Evolutionary conservation across 2,329 filamentous ascomycete genomes (phyloP).

Genomic region (Clonostachys byssicola): DNA sequence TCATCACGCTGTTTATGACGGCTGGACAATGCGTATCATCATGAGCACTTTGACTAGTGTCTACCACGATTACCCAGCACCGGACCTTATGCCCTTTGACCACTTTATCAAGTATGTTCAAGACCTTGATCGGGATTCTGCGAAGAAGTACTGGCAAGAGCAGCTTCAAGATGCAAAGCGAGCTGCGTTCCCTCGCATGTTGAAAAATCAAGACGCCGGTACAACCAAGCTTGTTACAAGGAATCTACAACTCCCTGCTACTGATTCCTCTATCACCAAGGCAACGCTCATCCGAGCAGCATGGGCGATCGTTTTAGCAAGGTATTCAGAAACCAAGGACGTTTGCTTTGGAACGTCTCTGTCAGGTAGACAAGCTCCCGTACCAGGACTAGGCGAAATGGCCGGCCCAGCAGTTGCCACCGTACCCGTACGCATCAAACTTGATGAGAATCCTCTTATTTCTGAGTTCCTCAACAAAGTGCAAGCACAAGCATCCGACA

Average conservation of each 20-base stretch:
- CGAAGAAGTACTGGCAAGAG: not conserved
- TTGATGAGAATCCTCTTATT: not conserved
- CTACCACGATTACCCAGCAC: slow-evolving; percentile 2
- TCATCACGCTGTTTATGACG: slow-evolving; percentile 7
- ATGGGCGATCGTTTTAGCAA: slow-evolving; percentile 15
- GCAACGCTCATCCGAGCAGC: slow-evolving; percentile 15
- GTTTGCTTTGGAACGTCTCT: slow-evolving; percentile 11
- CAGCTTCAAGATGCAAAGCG: slow-evolving; percentile 1
- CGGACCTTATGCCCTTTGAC: slow-evolving; percentile 2
- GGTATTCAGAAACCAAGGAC: slow-evolving; percentile 9
- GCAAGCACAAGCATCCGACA: slow-evolving; percentile 4
- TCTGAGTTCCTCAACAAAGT: slow-evolving; percentile 2
- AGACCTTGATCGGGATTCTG: not conserved
- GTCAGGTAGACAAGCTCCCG: slow-evolving; percentile 10
- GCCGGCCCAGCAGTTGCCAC: slow-evolving; percentile 12
- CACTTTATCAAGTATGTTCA: slow-evolving; percentile 5
- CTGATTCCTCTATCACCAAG: slow-evolving; percentile 3
- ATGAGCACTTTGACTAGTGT: not conserved
- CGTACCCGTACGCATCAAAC: slow-evolving; percentile 4
- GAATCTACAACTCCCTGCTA: not conserved
- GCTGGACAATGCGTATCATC: not conserved
- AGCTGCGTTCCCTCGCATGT: not conserved
- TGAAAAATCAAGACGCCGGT: not conserved
- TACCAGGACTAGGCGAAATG: slow-evolving; percentile 10
- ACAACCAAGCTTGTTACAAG: not conserved